Percentiles rank a stretch among this genome's conserved stretches.
Conservation (phyloP, 1,284 basidiomycete genomes). For the Pisolithus thermaeus region DNA sequence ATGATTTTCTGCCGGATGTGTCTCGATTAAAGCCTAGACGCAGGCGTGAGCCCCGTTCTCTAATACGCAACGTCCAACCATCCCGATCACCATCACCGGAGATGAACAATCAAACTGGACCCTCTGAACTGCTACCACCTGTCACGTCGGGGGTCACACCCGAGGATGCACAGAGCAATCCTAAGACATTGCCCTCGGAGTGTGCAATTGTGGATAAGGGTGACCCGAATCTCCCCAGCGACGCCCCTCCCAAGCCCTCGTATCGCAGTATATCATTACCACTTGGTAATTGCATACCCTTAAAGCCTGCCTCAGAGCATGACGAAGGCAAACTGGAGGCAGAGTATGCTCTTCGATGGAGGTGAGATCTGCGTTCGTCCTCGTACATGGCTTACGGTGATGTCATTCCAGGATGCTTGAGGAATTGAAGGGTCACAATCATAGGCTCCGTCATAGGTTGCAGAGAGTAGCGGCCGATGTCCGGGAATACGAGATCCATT, state of each 20-base stretch:
- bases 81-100: constrained; percentile 12
- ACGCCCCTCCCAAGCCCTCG: constrained; percentile 21
- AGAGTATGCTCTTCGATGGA: constrained; percentile 56
- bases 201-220: not conserved
- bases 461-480: constrained; percentile 56
- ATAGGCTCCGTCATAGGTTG: constrained; percentile 56
- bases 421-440: constrained; percentile 52
- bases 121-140: constrained; percentile 1
- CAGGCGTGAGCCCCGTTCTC: constrained; percentile 3
- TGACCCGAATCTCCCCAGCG: constrained; percentile 12
- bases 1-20: constrained; percentile 26
- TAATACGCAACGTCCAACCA: constrained; percentile 8
- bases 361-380: constrained; percentile 37
- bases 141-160: not conserved
- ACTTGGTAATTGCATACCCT: constrained; percentile 7
- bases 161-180: too few species aligned
- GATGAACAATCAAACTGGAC: constrained; percentile 4
- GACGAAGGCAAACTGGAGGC: constrained; percentile 44
- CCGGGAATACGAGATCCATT: constrained; percentile 58
- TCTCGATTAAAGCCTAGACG: constrained; percentile 5
- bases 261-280: constrained; percentile 25
- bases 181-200: constrained; percentile 2
- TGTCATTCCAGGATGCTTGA: constrained; percentile 46
- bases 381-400: constrained; percentile 5
- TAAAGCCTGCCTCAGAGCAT: constrained; percentile 35